phyloP scores from a whole-genome alignment of 345 rosid species.

The Diplotaxis tenuifolia region DNA sequence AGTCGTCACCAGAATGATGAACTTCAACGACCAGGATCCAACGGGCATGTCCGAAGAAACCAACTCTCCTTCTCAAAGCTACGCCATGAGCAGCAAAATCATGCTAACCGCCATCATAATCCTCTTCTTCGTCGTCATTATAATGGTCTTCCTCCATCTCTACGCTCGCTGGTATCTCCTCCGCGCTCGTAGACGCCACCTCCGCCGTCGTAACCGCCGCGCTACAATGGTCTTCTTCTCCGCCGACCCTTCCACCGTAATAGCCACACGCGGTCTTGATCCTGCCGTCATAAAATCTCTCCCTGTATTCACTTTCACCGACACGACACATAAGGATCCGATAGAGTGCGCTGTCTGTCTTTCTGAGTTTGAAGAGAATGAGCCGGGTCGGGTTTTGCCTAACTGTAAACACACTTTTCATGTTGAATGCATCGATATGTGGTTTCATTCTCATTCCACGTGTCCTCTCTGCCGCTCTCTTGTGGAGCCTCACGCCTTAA shows the following conservation, averaged over 20 bases:
- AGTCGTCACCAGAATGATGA: conserved; percentile 1
- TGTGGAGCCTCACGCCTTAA: conserved; percentile 44
- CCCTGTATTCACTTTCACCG: conserved; percentile 58
- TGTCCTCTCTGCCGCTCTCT: conserved; percentile 89
- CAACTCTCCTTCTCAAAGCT: conserved; percentile 24
- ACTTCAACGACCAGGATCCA: conserved; percentile 15
- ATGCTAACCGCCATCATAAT: conserved; percentile 65
- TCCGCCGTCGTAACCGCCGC: conserved; percentile 45
- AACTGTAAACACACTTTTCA: conserved; percentile 84
- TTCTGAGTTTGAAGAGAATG: conserved; percentile 75
- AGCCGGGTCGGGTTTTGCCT: conserved; percentile 74
- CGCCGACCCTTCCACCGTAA: conserved; percentile 34
- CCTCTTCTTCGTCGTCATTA: conserved; percentile 66
- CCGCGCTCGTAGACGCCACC: conserved; percentile 53
- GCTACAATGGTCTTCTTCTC: conserved; percentile 55
- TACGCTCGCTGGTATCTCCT: conserved; percentile 87
- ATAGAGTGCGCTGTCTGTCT: conserved; percentile 80
- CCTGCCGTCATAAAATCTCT: conserved; percentile 56
- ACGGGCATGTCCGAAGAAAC: not conserved
- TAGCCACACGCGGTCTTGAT: conserved; percentile 56
- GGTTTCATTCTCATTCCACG: conserved; percentile 89
- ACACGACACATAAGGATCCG: conserved; percentile 41
- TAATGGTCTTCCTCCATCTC: conserved; percentile 69
- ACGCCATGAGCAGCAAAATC: conserved; percentile 61
- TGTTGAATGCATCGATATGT: conserved; percentile 85